These are phyloP conservation scores for Fusarium sp. DNA, from an alignment of 2,329 filamentous ascomycete species.

Conservation along the genomic window DNA sequence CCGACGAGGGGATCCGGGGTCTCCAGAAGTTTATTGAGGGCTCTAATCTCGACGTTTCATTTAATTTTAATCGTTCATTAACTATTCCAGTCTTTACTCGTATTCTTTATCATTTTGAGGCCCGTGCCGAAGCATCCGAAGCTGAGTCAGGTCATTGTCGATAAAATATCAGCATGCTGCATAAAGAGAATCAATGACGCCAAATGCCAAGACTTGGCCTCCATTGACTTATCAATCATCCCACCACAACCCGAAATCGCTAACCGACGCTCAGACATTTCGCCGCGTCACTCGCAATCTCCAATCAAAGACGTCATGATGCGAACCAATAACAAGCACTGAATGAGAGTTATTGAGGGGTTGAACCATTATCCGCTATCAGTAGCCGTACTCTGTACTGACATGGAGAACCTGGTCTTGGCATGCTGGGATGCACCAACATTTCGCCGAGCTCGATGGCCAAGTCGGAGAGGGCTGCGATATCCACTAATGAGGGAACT, in stretches of 20 bases:
- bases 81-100: too few species aligned
- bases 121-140: neutral
- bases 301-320: slow-evolving; percentile 4
- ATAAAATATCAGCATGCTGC: neutral
- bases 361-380: neutral
- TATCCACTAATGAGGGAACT: neutral
- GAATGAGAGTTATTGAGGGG: too few species aligned
- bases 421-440: neutral
- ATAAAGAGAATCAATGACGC: neutral
- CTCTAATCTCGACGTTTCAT: neutral
- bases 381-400: neutral
- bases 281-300: neutral
- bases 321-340: neutral
- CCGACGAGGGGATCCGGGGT: neutral
- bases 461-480: neutral
- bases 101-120: too few species aligned
- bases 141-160: neutral
- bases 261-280: neutral
- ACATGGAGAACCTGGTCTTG: neutral
- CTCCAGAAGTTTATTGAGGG: neutral
- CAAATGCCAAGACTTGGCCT: neutral
- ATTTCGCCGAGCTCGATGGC: neutral
- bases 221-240: neutral
- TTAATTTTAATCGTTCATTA: neutral
- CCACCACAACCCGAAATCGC: neutral